phyloP scores from a whole-genome alignment of 768 basidiomycete genomes.

The Cyclocybe aegerita region DNA sequence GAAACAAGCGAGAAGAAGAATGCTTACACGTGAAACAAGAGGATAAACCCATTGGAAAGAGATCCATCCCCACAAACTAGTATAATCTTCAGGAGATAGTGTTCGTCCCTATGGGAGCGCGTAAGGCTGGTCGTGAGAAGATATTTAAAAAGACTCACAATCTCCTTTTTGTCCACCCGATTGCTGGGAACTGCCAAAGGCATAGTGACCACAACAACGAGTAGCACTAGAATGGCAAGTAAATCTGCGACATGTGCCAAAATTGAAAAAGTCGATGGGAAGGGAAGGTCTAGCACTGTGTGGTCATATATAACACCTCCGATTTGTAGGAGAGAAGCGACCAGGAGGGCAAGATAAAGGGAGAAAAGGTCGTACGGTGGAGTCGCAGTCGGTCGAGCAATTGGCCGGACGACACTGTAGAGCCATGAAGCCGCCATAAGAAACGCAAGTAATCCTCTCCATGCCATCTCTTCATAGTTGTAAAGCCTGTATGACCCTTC shows the following conservation, averaged over 20 bases:
- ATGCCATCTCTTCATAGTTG: slow-evolving; percentile 27
- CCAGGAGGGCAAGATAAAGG: slow-evolving; percentile 52
- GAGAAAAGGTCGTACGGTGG: slow-evolving; percentile 63
- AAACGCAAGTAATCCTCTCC: slow-evolving; percentile 40
- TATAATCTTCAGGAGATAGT: slow-evolving; percentile 77
- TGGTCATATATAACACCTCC: slow-evolving; percentile 56
- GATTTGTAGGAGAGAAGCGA: slow-evolving; percentile 45
- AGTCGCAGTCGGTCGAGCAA: slow-evolving; percentile 52
- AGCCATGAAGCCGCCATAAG: slow-evolving; percentile 61
- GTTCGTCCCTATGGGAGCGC: slow-evolving; percentile 40
- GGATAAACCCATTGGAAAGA: slow-evolving; percentile 75
- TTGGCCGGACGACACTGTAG: slow-evolving; percentile 59
- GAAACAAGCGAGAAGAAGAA: not conserved
- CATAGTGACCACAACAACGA: slow-evolving; percentile 55
- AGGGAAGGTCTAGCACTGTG: slow-evolving; percentile 37
- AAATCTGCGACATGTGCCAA: slow-evolving; percentile 41
- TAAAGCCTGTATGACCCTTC: slow-evolving; percentile 54
- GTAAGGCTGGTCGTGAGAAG: not conserved
- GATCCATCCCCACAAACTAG: slow-evolving; percentile 67
- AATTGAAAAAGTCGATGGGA: slow-evolving; percentile 32
- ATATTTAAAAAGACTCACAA: slow-evolving; percentile 44
- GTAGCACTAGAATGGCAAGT: slow-evolving; percentile 36
- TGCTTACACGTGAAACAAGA: slow-evolving; percentile 48
- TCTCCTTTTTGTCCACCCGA: slow-evolving; percentile 50
- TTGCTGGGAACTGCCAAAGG: slow-evolving; percentile 65